Percentiles rank a stretch among this genome's conserved stretches.
Conservation (phyloP, 352 stramenopile genomes). For the Phytopythium delawarense region DNA sequence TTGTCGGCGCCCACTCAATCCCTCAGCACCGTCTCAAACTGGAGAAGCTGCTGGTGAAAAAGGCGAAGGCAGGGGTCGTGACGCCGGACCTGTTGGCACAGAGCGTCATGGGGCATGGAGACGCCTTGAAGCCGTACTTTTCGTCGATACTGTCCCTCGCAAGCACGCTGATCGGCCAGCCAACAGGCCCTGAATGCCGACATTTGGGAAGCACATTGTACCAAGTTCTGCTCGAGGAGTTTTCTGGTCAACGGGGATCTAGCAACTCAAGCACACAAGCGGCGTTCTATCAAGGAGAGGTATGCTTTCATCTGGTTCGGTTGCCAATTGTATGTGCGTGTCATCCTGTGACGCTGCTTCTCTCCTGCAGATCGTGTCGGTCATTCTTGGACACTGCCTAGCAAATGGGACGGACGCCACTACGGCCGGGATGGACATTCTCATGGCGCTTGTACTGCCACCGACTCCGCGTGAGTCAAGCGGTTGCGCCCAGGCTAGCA, state of each 20-base stretch:
- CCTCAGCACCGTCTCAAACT: constrained; percentile 31
- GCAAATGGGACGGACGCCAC: constrained; percentile 20
- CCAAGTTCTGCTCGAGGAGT: constrained; percentile 49
- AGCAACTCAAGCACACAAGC: constrained; percentile 18
- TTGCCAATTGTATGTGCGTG: background rate
- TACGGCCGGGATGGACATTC: constrained; percentile 32
- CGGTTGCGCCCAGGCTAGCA: background rate
- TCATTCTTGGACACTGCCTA: constrained; percentile 30
- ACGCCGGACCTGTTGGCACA: constrained; percentile 21
- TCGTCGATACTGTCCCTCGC: constrained; percentile 33
- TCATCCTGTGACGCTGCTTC: background rate
- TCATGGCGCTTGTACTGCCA: constrained; percentile 23
- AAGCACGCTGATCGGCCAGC: constrained; percentile 23
- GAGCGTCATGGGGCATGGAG: constrained; percentile 29
- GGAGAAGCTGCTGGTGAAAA: constrained; percentile 41
- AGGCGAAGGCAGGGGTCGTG: constrained; percentile 22
- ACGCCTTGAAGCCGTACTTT: constrained; percentile 42
- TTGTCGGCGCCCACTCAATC: constrained; percentile 40
- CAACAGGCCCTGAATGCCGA: constrained; percentile 11
- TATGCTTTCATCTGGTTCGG: constrained; percentile 9
- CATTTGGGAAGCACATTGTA: constrained; percentile 34
- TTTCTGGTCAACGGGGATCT: constrained; percentile 14
- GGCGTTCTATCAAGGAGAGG: constrained; percentile 49
- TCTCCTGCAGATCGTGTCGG: constrained; percentile 27
- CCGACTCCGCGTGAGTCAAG: background rate